Evolutionary conservation across 805 yeast species (phyloP), one percentile per base, ranked within the genome.

Genomic region (Candida bentonensis): DNA sequence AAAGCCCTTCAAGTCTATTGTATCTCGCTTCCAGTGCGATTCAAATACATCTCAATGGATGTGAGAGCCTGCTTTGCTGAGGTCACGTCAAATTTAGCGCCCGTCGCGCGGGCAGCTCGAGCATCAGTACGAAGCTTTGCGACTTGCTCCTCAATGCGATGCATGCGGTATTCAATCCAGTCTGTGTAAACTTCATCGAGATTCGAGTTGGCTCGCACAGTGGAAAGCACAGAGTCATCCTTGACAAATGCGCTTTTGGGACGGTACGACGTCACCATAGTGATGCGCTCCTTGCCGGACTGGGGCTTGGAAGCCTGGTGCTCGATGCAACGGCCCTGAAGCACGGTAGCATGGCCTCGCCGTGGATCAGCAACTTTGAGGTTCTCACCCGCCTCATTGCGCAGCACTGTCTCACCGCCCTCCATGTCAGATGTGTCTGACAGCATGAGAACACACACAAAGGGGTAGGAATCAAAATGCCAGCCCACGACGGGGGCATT

Each of bases 401-500:
- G 59, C 30, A 69, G 57, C 4, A 63, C 62, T 1, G 74, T 69
- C 54, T 75, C 81, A 42, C 81, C 81, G 23, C 81, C 81, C 55
- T 70, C 62, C 80, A 76, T 75, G 40, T 65, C 59, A 2, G 69
- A 50, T 5, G 82, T 76, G 53, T 76, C n/a, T 23, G 76, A 69
- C 40, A 76, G 54, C 82, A 76, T 76, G 48, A 76, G 63, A 15
- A 76, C 82, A 58, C 80, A 76, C 17, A 76, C 81, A 54, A 74
- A 74, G 15, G 80, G 81, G 45, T 74, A 75, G n/a, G 77, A 68
- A 54, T 76, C 82, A 44, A 63, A 57, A 62, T 76, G 82, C 82
- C 82, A 76, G 23, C 74, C 73, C 27, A 75, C 78, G n/a, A n/a
- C n/a, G n/a, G n/a, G n/a, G n/a, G n/a, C n/a, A n/a, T n/a, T n/a